phyloP scores from a whole-genome alignment of 164 flowering plant genomes.

The Houttuynia cordata region DNA sequence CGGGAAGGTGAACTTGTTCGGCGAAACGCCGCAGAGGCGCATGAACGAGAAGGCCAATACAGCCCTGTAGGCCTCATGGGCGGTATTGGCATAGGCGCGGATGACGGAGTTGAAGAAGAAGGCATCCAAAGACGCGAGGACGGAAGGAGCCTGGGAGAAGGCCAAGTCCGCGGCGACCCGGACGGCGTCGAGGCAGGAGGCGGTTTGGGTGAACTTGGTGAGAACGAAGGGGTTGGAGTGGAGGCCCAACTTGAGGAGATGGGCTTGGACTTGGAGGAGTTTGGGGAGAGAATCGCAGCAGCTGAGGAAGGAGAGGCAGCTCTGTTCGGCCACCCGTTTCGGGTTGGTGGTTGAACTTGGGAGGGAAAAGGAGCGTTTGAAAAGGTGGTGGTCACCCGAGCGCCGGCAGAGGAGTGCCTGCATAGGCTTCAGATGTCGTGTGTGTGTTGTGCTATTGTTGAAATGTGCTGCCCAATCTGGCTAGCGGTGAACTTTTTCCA shows the following conservation, averaged over 20 bases:
- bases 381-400: too few relatives aligned
- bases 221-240: slow-evolving; percentile 9
- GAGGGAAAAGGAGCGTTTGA: neutral
- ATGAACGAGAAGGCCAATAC: slow-evolving; percentile 6
- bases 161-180: slow-evolving; percentile 4
- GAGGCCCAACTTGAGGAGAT: slow-evolving; percentile 11
- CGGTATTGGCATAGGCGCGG: slow-evolving; percentile 6
- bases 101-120: slow-evolving; percentile 16
- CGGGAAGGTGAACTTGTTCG: slow-evolving; percentile 17
- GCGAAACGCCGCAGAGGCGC: slow-evolving; percentile 1
- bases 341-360: neutral
- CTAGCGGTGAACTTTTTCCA: too few relatives aligned
- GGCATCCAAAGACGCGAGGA: slow-evolving; percentile 1
- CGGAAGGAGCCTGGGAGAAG: neutral
- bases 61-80: neutral
- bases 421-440: too few relatives aligned
- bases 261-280: slow-evolving; percentile 11
- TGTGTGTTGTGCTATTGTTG: too few relatives aligned
- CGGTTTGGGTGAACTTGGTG: slow-evolving; percentile 7
- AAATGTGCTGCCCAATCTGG: too few relatives aligned
- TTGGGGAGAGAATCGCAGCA: slow-evolving; percentile 9
- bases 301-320: slow-evolving; percentile 7
- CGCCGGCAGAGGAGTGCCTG: too few relatives aligned
- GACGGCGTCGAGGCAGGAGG: slow-evolving; percentile 3
- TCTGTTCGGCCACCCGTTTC: slow-evolving; percentile 9